Percentiles rank a stretch among this genome's conserved stretches.
Evolutionary conservation across 2,329 filamentous ascomycete species (phyloP).

Genomic region (Cryphonectria carpinicola): DNA sequence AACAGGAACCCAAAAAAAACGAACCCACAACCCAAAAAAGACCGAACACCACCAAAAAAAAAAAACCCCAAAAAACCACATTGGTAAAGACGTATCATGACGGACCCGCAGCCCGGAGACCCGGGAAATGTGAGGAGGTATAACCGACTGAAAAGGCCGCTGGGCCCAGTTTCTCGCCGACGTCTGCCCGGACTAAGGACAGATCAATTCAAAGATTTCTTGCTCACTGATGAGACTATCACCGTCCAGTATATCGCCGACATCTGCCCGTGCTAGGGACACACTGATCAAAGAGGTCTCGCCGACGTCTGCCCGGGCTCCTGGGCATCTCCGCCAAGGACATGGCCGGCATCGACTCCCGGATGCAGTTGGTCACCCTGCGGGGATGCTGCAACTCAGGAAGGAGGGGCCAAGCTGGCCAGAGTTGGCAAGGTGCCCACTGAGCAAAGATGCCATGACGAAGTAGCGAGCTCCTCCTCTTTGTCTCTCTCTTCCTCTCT

Average conservation of each 20-base stretch:
- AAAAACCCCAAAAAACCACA: no score
- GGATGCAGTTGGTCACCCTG: not conserved
- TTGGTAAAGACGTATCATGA: not conserved
- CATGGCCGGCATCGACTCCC: constrained; percentile 3
- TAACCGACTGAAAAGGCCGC: not conserved
- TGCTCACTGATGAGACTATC: not conserved
- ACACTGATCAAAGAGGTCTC: not conserved
- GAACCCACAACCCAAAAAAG: no score
- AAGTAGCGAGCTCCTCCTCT: not conserved
- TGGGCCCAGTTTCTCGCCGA: not conserved
- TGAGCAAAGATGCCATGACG: not conserved
- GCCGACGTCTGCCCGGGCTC: constrained; percentile 3
- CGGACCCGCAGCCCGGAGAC: not conserved
- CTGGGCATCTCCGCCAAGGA: not conserved
- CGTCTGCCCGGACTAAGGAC: constrained; percentile 4
- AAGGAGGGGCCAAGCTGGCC: not conserved
- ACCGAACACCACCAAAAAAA: no score
- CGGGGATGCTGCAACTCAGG: not conserved
- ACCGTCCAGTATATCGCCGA: constrained; percentile 3
- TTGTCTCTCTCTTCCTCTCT: no score
- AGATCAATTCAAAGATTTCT: not conserved
- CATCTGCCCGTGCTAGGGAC: not conserved
- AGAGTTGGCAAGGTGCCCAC: not conserved
- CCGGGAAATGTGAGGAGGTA: no score
- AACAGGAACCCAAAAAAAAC: no score